Evolutionary conservation across 2,329 filamentous ascomycete species (phyloP), one percentile per base, ranked within the genome.

Genomic region (Colletotrichum musae): DNA sequence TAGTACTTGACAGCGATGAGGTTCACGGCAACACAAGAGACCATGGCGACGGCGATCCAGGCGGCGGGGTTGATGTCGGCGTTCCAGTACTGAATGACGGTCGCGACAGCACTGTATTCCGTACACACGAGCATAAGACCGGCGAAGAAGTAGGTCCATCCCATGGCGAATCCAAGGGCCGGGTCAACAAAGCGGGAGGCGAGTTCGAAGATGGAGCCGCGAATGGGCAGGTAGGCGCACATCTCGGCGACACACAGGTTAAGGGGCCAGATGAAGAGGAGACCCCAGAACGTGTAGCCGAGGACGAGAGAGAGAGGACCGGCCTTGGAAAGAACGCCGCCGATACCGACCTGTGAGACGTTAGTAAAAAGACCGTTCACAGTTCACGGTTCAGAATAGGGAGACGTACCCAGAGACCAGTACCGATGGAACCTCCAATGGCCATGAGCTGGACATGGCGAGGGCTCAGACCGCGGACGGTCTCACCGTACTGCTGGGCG

Each of bases 171-270:
- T 13, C 87, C 88, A 43, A 91, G 78, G 15, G 85, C 85, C 2
- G 86, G 85, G 73, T 90, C 88, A 36, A 88, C 83, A 71, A 86
- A 89, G 18, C 87, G 84, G 16, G 80, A 81, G 64, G 85, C 86
- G 58, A 88, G 84, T 71, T 88, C 86, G 48, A 88, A 87, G 51
- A 89, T 86, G 16, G 85, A 85, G 52, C 86, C 83, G 41, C 85
- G 81, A 58, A 89, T 79, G 4, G 87, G 88, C 26, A 89, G 80
- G 70, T 87, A 88, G 6, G 87, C 83, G 61, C 83, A 84, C 85
- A 90, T 88, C 77, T 90, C 88, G 61, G 86, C 87, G 41, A 89
- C 81, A 71, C 79, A 82, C 70, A 85, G 73, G 77, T 83, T 81
- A 56, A 78, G 64, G 13, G 82, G 83, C 82, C 81, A 85, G 73